Evolutionary conservation across 1,139 yeast genomes (phyloP), one percentile per base, ranked within the genome.

Genomic region (Arxiozyma heterogenica): DNA sequence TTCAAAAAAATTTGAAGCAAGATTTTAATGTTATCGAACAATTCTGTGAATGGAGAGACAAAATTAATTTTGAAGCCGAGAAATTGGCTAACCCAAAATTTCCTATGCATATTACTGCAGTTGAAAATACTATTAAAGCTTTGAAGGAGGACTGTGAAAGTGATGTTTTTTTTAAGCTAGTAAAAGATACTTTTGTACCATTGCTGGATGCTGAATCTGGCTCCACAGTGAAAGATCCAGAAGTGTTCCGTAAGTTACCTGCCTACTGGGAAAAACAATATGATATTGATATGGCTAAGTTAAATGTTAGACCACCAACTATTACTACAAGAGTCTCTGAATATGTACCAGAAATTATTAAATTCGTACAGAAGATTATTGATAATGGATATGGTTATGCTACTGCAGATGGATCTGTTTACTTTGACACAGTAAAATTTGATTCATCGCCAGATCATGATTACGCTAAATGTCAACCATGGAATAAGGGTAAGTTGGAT

Each of bases 261-360:
- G 82, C 95, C 4, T 86, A 74, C 69, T 93, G 98, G 97, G 98
- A 93, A 72, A 75, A 76, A 56, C 82, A 84, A 66, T 93, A 78
- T 67, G 86, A 91, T 69, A 77, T 80, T 53, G 98, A 93, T 65
- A 94, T 93, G 99, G 76, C 76, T 12, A 77, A 77, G 44, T 77
- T 93, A 68, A 91, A 90, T 64, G 98, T 93, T 15, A 75, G 87
- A 53, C 86, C 94, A 8, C 86, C 98, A 6, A 78, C 86, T 5
- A 78, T 90, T 47, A 88, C 95, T 41, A 93, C 98, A 4, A 81
- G 99, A 63, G 99, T 93, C n/a, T 86, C 96, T 2, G 98, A 93
- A 70, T 94, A 89, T 66, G 84, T 93, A 49, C 98, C 98, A 2
- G 96, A 93, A 64, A 91, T 93, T 69, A 80, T 91, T 51, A 78